Evolutionary conservation across 345 rosid species (phyloP).

Genomic region (Jatropha curcas): DNA sequence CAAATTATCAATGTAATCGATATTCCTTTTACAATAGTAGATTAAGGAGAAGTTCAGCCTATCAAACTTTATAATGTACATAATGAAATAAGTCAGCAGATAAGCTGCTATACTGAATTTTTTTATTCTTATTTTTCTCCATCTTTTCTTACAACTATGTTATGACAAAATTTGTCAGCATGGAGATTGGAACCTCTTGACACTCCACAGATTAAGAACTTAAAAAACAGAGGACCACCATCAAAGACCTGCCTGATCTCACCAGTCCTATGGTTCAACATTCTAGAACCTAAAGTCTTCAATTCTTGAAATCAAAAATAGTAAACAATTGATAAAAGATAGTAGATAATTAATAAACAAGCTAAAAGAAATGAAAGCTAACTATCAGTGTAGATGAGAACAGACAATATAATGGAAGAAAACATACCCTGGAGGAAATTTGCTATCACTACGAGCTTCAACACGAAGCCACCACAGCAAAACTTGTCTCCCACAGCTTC

Average conservation of each 20-base stretch:
- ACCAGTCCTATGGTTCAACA: neutral
- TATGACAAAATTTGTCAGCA: neutral
- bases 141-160: neutral
- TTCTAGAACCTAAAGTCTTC: conserved; percentile 8
- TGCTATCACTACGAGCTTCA: conserved; percentile 99
- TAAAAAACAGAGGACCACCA: conserved; percentile 1
- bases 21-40: neutral
- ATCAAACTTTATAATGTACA: neutral
- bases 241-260: neutral
- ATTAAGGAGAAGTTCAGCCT: neutral
- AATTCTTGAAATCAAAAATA: neutral
- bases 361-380: neutral
- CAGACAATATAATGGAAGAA: conserved; percentile 4
- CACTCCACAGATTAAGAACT: neutral
- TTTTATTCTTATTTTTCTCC: neutral
- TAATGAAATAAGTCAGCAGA: neutral
- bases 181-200: neutral
- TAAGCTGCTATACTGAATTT: neutral
- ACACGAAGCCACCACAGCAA: conserved; percentile 99
- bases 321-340: conserved; percentile 4
- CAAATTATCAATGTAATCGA: neutral
- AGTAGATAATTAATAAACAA: neutral
- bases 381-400: neutral
- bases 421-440: conserved; percentile 89
- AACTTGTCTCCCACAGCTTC: conserved; percentile 90